Conservation (phyloP, 352 stramenopile genomes). For the Globisporangium middletonii region DNA sequence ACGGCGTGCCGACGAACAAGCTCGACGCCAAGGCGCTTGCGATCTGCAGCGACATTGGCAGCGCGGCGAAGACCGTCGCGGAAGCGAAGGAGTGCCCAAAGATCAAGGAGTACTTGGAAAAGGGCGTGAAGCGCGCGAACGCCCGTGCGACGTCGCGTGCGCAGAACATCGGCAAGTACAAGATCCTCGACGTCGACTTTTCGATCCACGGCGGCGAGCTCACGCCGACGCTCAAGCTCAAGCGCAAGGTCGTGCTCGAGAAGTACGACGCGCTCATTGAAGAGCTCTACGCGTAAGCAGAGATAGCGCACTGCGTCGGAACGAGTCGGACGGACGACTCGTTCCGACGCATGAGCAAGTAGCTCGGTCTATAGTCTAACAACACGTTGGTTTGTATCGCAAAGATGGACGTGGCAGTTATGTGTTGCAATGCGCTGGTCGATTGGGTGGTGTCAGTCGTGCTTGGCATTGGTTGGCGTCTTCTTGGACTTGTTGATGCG, state of each 20-base stretch:
- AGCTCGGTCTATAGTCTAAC: no score
- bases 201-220: constrained; percentile 88
- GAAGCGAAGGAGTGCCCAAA: constrained; percentile 73
- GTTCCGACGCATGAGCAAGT: no score
- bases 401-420: no score
- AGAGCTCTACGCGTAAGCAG: constrained; percentile 61
- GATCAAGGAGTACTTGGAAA: constrained; percentile 69
- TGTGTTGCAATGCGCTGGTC: no score
- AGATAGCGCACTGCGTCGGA: no score
- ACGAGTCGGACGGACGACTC: no score
- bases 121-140: constrained; percentile 78
- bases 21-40: constrained; percentile 63
- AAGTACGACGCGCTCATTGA: constrained; percentile 91
- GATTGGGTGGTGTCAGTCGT: no score
- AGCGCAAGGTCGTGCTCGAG: constrained; percentile 89
- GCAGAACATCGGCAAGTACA: constrained; percentile 85
- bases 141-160: constrained; percentile 65
- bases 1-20: constrained; percentile 79
- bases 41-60: constrained; percentile 59
- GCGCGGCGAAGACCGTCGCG: constrained; percentile 53
- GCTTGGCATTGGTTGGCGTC: constrained; percentile 14
- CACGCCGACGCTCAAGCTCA: constrained; percentile 96
- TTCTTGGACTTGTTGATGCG: constrained; percentile 37
- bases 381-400: no score
- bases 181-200: constrained; percentile 88